Percentiles rank a stretch among this genome's conserved stretches.
Evolutionary conservation across 2,329 filamentous ascomycete species (phyloP).

Genomic region (Lasiodiplodia sp.): DNA sequence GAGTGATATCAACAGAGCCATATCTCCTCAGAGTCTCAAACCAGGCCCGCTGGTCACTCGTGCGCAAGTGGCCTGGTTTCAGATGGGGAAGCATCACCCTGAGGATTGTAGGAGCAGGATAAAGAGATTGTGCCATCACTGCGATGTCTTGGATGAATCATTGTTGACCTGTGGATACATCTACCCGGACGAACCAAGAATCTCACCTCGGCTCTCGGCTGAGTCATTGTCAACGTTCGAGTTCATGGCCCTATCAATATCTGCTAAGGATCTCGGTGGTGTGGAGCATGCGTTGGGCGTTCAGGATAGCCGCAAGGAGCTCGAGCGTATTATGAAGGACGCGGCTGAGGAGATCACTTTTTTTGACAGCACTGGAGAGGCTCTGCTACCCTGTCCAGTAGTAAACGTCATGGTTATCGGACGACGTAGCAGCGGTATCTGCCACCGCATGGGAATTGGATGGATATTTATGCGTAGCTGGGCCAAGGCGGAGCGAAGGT

Average conservation of each 20-base stretch:
- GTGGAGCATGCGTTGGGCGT: not conserved
- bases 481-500: conserved; percentile 5
- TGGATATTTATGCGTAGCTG: conserved; percentile 17
- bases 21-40: not conserved
- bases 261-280: not conserved
- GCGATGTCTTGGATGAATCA: not conserved
- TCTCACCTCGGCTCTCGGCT: not conserved
- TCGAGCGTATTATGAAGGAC: not conserved
- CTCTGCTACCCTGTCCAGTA: conserved; percentile 1
- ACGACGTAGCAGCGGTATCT: not conserved
- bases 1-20: not conserved
- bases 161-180: not conserved
- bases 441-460: conserved; percentile 8
- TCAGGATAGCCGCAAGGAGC: not conserved
- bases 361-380: not conserved
- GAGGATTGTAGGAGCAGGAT: not conserved
- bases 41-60: not conserved
- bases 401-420: conserved; percentile 24
- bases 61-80: not conserved
- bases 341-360: not conserved
- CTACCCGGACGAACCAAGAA: not conserved
- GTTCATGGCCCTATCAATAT: not conserved
- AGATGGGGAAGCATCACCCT: not conserved
- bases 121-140: not conserved
- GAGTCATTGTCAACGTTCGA: not conserved